Conservation (phyloP, 495 filamentous ascomycete species). For the Astrothelium subdiscretum region DNA sequence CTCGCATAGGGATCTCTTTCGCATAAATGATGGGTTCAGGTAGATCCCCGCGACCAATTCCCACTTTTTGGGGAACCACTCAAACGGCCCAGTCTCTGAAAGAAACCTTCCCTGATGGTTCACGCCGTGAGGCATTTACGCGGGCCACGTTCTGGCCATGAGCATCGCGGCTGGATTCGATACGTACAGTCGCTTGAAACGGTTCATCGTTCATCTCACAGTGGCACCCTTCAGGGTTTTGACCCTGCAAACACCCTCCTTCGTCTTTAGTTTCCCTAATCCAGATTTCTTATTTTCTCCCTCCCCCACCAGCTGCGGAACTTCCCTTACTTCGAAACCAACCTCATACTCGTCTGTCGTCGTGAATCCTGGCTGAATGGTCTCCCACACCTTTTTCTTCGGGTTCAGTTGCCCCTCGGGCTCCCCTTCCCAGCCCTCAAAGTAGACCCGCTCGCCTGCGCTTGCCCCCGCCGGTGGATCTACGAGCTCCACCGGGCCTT, state of each 20-base stretch:
- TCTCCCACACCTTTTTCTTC: conserved; percentile 99
- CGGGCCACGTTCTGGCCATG: not conserved
- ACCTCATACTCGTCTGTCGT: conserved; percentile 72
- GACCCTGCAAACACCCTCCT: conserved; percentile 28
- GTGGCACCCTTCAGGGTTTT: conserved; percentile 26
- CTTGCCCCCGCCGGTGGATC: conserved; percentile 65
- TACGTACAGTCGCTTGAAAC: no score
- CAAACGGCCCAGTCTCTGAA: no score
- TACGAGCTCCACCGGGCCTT: conserved; percentile 86
- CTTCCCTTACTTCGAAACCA: conserved; percentile 55
- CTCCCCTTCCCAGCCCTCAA: conserved; percentile 88
- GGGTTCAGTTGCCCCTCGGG: conserved; percentile 89
- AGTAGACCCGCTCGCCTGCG: conserved; percentile 78
- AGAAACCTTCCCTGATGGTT: no score
- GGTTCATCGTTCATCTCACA: conserved; percentile 16
- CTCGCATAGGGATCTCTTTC: no score
- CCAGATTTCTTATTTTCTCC: conserved; percentile 32
- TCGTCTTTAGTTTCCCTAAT: conserved; percentile 27
- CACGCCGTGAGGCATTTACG: not conserved
- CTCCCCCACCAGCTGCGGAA: conserved; percentile 48
- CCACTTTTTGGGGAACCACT: no score
- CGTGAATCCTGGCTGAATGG: conserved; percentile 83
- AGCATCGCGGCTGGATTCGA: not conserved
- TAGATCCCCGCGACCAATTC: no score
- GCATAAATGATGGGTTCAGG: no score